Evolutionary conservation across 2,329 filamentous ascomycete genomes (phyloP).

Genomic region (Hypoxylon sp.): DNA sequence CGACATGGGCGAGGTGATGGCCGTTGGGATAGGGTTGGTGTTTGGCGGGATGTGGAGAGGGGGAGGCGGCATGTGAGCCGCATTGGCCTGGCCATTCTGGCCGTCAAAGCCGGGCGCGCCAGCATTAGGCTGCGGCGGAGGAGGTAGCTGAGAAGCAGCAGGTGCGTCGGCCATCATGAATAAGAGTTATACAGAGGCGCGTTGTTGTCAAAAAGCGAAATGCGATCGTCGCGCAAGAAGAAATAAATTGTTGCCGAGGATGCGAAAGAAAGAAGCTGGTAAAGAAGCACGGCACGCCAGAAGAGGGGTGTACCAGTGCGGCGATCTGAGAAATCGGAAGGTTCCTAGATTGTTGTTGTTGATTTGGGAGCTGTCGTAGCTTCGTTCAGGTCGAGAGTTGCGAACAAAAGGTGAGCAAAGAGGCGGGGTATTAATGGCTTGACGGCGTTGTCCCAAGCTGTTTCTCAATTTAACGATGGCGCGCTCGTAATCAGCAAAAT

Average conservation of each 20-base stretch:
- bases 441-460: conserved; percentile 27
- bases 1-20: conserved; percentile 88
- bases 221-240: conserved; percentile 33
- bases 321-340: conserved; percentile 32
- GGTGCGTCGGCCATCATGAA: conserved; percentile 82
- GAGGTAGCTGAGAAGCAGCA: conserved; percentile 74
- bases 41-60: conserved; percentile 96
- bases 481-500: conserved; percentile 38
- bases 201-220: conserved; percentile 10
- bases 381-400: conserved; percentile 42
- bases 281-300: conserved; percentile 23
- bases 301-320: conserved; percentile 22
- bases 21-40: conserved; percentile 93
- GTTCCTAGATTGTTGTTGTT: conserved; percentile 30
- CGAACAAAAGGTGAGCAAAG: conserved; percentile 34
- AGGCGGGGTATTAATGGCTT: conserved; percentile 45
- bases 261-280: conserved; percentile 16
- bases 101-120: conserved; percentile 83
- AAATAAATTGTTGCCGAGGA: conserved; percentile 29
- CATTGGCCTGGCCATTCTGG: conserved; percentile 77
- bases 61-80: conserved; percentile 87
- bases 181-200: conserved; percentile 34
- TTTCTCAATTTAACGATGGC: conserved; percentile 31
- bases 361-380: conserved; percentile 40
- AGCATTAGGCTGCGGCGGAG: conserved; percentile 74